These are phyloP conservation scores for Leavenworthia alabamica DNA, from an alignment of 345 rosid genomes.

Conservation along the genomic window DNA sequence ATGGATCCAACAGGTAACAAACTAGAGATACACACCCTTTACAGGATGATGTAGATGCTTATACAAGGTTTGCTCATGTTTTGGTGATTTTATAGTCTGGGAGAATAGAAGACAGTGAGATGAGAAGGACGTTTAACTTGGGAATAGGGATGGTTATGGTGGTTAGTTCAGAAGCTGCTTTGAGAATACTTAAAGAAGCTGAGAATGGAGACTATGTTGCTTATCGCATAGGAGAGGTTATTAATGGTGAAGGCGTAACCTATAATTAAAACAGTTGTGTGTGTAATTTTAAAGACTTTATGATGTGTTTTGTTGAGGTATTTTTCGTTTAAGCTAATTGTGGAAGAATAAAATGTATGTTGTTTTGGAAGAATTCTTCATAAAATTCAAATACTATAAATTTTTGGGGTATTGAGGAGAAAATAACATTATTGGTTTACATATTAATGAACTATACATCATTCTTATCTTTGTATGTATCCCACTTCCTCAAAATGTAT, in stretches of 20 bases:
- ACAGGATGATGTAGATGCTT: neutral
- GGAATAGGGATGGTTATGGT: conserved; percentile 92
- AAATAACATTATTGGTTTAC: neutral
- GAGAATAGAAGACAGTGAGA: conserved; percentile 68
- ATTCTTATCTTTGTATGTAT: neutral
- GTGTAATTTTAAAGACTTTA: neutral
- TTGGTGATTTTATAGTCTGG: conserved; percentile 46
- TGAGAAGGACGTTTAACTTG: conserved; percentile 86
- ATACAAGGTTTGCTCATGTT: neutral
- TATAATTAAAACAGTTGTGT: conserved; percentile 30
- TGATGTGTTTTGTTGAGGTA: neutral
- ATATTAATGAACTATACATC: neutral
- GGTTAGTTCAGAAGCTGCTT: conserved; percentile 54
- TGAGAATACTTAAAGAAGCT: conserved; percentile 42
- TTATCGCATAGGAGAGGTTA: conserved; percentile 68
- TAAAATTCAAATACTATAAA: neutral
- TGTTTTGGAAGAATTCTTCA: neutral
- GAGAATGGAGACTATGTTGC: conserved; percentile 39
- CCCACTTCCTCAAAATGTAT: neutral
- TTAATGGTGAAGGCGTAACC: conserved; percentile 57
- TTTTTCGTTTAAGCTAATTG: neutral
- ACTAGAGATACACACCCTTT: neutral
- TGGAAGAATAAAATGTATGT: neutral
- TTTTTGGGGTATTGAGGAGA: neutral
- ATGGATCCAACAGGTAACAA: conserved; percentile 83